Percentiles rank a stretch among this genome's conserved stretches.
Evolutionary conservation across 805 yeast species (phyloP).

Genomic region (Saccharomycopsis fodiens): DNA sequence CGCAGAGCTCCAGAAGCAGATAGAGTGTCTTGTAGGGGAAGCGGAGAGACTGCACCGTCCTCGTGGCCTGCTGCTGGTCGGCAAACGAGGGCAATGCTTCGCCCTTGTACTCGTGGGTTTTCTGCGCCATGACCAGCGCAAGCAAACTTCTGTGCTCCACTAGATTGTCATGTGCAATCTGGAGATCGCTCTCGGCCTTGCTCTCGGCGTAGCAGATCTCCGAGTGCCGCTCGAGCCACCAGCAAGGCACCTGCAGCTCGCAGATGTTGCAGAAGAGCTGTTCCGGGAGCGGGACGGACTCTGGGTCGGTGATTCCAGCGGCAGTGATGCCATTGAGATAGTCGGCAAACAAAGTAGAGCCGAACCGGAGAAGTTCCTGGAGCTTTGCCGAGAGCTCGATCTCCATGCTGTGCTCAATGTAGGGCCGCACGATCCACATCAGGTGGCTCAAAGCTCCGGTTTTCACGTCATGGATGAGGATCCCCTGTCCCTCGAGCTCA

Average conservation of each 20-base stretch:
- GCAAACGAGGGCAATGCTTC: constrained; percentile 35
- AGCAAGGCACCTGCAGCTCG: constrained; percentile 82
- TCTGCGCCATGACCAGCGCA: constrained; percentile 27
- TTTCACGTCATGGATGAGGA: constrained; percentile 58
- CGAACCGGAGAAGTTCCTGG: constrained; percentile 78
- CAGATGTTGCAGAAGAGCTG: constrained; percentile 85
- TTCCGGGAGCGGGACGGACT: constrained; percentile 68
- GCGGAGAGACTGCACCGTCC: constrained; percentile 26
- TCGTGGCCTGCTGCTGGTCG: constrained; percentile 1
- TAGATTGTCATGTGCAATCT: constrained; percentile 64
- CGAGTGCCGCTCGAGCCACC: constrained; percentile 94
- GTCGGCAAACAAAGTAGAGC: constrained; percentile 73
- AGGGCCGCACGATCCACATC: constrained; percentile 89
- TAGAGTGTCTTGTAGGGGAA: constrained; percentile 60
- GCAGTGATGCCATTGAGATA: constrained; percentile 62
- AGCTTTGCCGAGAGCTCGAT: constrained; percentile 64
- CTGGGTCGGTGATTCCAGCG: constrained; percentile 54
- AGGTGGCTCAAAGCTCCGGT: constrained; percentile 65
- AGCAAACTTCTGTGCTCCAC: constrained; percentile 60
- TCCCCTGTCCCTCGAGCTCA: constrained; percentile 91
- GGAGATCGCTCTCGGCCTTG: constrained; percentile 69
- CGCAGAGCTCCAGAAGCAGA: constrained; percentile 55
- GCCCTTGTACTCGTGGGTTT: constrained; percentile 48
- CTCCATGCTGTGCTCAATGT: constrained; percentile 51
- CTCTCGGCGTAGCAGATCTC: constrained; percentile 84